Conservation (phyloP, 2,329 filamentous ascomycete species). For the Neofusicoccum umdonicola region DNA sequence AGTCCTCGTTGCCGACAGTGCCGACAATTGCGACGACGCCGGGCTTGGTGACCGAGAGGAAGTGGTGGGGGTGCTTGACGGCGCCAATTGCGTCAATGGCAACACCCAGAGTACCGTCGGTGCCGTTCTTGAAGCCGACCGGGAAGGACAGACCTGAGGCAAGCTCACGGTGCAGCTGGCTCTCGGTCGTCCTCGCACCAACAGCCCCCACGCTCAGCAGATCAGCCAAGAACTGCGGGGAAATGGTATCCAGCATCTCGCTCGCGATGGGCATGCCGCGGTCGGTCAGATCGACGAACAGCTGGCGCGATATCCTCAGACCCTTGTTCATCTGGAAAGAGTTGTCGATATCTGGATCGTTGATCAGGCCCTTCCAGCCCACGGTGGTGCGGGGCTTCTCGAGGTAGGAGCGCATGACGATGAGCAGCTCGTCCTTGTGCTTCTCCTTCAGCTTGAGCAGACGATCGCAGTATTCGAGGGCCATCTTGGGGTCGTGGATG, state of each 20-base stretch:
- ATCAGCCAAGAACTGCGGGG: conserved; percentile 93
- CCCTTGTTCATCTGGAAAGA: conserved; percentile 99
- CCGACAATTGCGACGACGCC: conserved; percentile 93
- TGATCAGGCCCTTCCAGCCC: conserved; percentile 98
- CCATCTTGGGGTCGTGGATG: conserved; percentile 89
- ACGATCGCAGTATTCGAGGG: conserved; percentile 87
- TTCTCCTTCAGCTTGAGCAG: conserved; percentile 80
- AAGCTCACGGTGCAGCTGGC: conserved; percentile 90
- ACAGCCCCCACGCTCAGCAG: conserved; percentile 88
- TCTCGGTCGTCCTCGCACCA: conserved; percentile 94
- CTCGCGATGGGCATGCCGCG: conserved; percentile 94
- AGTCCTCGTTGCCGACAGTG: conserved; percentile 92
- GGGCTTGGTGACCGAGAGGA: conserved; percentile 95
- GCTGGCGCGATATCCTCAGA: conserved; percentile 76
- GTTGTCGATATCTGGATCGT: conserved; percentile 97
- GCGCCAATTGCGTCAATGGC: conserved; percentile 95
- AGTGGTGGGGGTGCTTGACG: conserved; percentile 89
- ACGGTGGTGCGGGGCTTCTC: conserved; percentile 98
- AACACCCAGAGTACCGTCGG: conserved; percentile 83
- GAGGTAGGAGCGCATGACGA: conserved; percentile 97
- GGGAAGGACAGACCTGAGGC: conserved; percentile 94
- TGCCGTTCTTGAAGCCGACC: conserved; percentile 99
- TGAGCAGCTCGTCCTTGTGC: conserved; percentile 83
- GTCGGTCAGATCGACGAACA: conserved; percentile 88
- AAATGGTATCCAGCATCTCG: conserved; percentile 98